phyloP scores from a whole-genome alignment of 495 filamentous ascomycete genomes.

The Mytilinidion resinicola region DNA sequence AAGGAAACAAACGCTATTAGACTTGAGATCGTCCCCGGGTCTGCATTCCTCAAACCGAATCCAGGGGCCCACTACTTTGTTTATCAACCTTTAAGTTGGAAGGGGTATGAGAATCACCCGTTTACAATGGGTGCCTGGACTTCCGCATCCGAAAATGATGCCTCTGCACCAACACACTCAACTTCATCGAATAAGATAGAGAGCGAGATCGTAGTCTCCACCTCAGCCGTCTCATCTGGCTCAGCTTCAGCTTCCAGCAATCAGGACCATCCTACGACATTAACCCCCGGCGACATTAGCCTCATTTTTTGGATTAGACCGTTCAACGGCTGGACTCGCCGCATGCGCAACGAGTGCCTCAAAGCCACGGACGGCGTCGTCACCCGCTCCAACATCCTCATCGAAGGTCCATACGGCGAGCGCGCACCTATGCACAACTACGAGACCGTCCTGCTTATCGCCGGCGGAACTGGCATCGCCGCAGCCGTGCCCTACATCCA shows the following conservation, averaged over 20 bases:
- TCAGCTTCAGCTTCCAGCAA: too few species aligned
- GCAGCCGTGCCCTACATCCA: conserved; percentile 49
- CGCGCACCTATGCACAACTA: conserved; percentile 44
- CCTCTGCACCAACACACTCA: too few species aligned
- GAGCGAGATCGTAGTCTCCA: too few species aligned
- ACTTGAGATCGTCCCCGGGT: conserved; percentile 40
- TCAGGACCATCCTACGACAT: too few species aligned
- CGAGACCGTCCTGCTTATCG: conserved; percentile 51
- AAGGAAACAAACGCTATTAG: conserved; percentile 46
- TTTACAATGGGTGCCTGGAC: conserved; percentile 44
- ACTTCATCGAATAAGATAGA: too few species aligned
- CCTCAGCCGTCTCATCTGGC: too few species aligned
- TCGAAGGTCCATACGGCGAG: conserved; percentile 57
- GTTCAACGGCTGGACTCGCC: conserved; percentile 46
- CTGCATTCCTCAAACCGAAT: conserved; percentile 33
- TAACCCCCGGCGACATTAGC: too few species aligned
- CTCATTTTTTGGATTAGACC: too few species aligned
- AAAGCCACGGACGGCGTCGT: conserved; percentile 17
- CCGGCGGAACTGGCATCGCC: conserved; percentile 55
- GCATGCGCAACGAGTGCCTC: conserved; percentile 40
- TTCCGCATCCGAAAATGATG: too few species aligned
- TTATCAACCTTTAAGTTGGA: conserved; percentile 36
- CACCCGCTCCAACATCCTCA: conserved; percentile 32
- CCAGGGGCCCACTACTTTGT: conserved; percentile 54
- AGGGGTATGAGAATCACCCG: conserved; percentile 54